Percentiles rank a stretch among this genome's conserved stretches.
Evolutionary conservation across 352 stramenopile species (phyloP).

Genomic region (Phytophthora boehmeriae): DNA sequence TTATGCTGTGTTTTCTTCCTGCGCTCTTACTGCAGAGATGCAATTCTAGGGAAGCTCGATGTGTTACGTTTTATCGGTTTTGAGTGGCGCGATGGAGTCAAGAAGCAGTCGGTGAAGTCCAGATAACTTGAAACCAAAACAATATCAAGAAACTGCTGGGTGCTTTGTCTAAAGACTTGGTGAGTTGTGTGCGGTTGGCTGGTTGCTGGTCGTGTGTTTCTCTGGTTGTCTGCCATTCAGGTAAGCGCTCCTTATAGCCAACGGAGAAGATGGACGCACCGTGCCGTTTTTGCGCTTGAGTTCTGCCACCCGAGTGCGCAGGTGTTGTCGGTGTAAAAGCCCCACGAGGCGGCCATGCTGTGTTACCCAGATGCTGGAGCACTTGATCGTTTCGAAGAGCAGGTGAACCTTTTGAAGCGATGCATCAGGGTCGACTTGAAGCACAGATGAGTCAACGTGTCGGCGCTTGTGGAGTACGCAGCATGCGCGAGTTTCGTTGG

Average conservation of each 20-base stretch:
- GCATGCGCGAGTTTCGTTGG: neutral
- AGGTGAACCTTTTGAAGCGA: constrained; percentile 69
- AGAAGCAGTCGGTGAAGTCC: constrained; percentile 19
- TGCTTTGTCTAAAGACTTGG: constrained; percentile 11
- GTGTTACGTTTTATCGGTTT: constrained; percentile 44
- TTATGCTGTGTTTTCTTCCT: constrained; percentile 25
- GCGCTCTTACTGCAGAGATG: constrained; percentile 36
- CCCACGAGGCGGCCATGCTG: constrained; percentile 58
- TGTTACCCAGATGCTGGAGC: constrained; percentile 61
- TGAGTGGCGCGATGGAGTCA: constrained; percentile 22
- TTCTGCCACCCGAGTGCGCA: constrained; percentile 41
- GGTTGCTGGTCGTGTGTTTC: constrained; percentile 8
- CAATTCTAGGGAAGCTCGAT: constrained; percentile 38
- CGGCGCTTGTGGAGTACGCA: constrained; percentile 15
- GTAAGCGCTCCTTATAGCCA: neutral
- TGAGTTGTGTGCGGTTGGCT: neutral
- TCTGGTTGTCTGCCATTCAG: constrained; percentile 9
- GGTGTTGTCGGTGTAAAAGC: constrained; percentile 53
- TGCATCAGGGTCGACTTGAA: constrained; percentile 62
- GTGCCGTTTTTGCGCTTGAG: constrained; percentile 26
- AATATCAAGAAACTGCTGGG: constrained; percentile 25
- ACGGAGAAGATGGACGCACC: constrained; percentile 12
- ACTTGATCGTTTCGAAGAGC: constrained; percentile 81
- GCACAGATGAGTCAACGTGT: constrained; percentile 50
- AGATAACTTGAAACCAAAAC: constrained; percentile 23